Conservation (phyloP, 1,284 basidiomycete genomes). For the Leccinum huronense region DNA sequence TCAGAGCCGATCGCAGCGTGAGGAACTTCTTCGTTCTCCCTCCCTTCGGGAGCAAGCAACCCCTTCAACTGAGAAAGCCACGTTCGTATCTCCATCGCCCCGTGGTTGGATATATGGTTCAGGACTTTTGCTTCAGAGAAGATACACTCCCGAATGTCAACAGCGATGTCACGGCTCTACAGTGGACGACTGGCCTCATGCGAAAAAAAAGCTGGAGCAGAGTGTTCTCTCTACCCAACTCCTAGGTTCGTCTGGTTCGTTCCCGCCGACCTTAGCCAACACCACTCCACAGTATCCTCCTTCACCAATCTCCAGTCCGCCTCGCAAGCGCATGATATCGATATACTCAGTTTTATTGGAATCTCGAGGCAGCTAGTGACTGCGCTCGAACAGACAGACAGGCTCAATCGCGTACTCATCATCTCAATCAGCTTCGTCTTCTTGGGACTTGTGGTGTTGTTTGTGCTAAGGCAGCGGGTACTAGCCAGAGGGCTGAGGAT, state of each 20-base stretch:
- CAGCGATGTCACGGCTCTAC: slow-evolving; percentile 82
- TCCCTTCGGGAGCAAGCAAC: slow-evolving; percentile 44
- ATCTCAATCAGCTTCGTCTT: slow-evolving; percentile 76
- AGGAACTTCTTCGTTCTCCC: slow-evolving; percentile 61
- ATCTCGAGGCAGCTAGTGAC: slow-evolving; percentile 83
- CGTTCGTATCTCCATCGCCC: slow-evolving; percentile 42
- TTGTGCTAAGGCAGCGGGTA: slow-evolving; percentile 84
- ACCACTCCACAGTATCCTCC: slow-evolving; percentile 60
- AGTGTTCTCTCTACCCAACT: slow-evolving; percentile 85
- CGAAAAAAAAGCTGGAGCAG: slow-evolving; percentile 86
- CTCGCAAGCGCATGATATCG: slow-evolving; percentile 74
- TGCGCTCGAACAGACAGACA: slow-evolving; percentile 83
- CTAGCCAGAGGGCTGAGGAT: slow-evolving; percentile 69
- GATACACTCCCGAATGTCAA: slow-evolving; percentile 86
- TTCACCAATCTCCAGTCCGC: slow-evolving; percentile 74
- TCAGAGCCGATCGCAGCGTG: slow-evolving; percentile 53
- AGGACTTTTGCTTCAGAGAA: slow-evolving; percentile 50
- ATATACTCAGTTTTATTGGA: slow-evolving; percentile 74
- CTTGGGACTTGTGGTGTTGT: slow-evolving; percentile 81
- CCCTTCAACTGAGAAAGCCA: slow-evolving; percentile 50
- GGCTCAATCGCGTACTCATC: slow-evolving; percentile 87
- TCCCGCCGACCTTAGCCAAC: neutral
- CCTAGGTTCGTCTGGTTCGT: slow-evolving; percentile 57
- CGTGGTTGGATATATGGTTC: neutral
- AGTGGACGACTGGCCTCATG: slow-evolving; percentile 82